Base-by-base conservation (phyloP, 2,329 filamentous ascomycete genomes). In the Epichloe aotearoae region DNA sequence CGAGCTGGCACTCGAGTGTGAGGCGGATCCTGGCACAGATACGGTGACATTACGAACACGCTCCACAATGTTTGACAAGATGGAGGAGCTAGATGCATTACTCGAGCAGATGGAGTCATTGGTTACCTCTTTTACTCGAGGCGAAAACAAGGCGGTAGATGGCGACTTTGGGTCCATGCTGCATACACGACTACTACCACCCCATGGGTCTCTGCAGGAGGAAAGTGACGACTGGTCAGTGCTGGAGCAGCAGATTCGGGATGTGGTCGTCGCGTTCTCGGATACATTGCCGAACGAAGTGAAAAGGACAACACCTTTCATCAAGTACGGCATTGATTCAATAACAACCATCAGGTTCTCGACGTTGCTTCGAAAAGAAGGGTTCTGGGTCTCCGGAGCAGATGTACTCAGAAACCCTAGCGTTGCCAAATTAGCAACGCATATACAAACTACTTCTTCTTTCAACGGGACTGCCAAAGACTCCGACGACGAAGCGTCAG, bases 341-440 rank as follows among this genome's bases (percentile, higher is more conserved):
- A 60, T 66, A 17, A 62, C 58, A 4, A 61, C 63, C 7, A 65
- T 66, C 33, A 59, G 61, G 20, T 66, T 66, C 47, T 59, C 64
- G 6, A 57, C 59, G 37, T 57, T 58, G 33, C 55, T 67, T 1
- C 62, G 65, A 6, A 55, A 62, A 33, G 23, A 50, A 4, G 58
- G 57, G 2, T 45, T 66, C 30, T 48, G 55, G 8, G 58, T 59
- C n/a, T 63, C 64, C 1, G 65, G 64, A 7, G 59, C 65, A 7
- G 64, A 66, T 52, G 56, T 67, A 4, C 62, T 68, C 57, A 60
- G 64, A 6, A 61, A 61, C 50, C 56, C 64, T 7, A 62, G 61
- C 14, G 54, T 66, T 7, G 62, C 57, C 6, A 56, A 60, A 2
- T 52, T 66, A 39, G 52, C 39, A 20, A 20, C 14, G 6, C 43